Percentiles rank a stretch among this genome's conserved stretches.
Evolutionary conservation across 352 stramenopile genomes (phyloP).

Genomic region (Pythium grandisporangium): DNA sequence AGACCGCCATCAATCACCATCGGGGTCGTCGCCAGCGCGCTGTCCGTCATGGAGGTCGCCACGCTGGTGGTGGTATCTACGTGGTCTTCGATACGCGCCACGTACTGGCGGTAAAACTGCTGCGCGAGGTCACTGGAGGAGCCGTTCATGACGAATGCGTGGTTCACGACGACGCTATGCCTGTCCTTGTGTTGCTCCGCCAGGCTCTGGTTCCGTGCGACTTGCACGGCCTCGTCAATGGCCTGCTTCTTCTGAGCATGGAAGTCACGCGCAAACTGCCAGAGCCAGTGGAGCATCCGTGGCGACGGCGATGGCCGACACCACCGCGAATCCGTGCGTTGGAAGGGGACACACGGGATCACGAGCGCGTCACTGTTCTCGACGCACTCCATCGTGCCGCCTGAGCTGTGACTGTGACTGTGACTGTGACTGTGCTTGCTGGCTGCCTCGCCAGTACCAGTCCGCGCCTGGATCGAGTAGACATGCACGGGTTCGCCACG

Average conservation of each 20-base stretch:
- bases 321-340: constrained; percentile 15
- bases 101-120: constrained; percentile 18
- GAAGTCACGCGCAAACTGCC: constrained; percentile 7
- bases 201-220: neutral
- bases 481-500: constrained; percentile 2
- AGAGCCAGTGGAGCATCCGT: constrained; percentile 16
- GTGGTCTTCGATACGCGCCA: too few relatives aligned
- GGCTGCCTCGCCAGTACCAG: too few relatives aligned
- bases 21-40: too few relatives aligned
- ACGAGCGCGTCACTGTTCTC: neutral
- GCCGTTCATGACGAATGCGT: constrained; percentile 16
- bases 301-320: constrained; percentile 15
- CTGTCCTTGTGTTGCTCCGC: constrained; percentile 3
- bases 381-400: neutral
- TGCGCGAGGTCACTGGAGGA: constrained; percentile 19
- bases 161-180: constrained; percentile 6
- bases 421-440: too few relatives aligned
- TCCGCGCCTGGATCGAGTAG: constrained; percentile 4
- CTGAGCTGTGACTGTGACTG: too few relatives aligned
- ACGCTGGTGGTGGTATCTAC: constrained; percentile 1
- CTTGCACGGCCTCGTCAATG: neutral
- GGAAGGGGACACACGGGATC: constrained; percentile 21
- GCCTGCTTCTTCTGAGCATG: neutral
- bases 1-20: constrained; percentile 2
- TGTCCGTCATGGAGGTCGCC: too few relatives aligned